Conservation (phyloP, 495 filamentous ascomycete genomes). For the Hypoxylon perforatum region DNA sequence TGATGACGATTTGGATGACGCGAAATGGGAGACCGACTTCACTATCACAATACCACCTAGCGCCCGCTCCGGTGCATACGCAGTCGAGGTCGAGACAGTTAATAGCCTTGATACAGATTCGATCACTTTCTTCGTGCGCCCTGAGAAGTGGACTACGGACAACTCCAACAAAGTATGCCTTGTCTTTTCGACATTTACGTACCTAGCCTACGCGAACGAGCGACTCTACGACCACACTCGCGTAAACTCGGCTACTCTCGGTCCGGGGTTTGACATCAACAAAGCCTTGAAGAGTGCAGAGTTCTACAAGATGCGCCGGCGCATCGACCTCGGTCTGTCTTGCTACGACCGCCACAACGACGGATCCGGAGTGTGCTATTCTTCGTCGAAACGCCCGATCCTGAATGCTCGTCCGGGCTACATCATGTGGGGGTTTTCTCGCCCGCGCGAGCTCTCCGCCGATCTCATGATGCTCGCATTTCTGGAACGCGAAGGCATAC, state of each 20-base stretch:
- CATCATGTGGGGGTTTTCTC: slow-evolving; percentile 42
- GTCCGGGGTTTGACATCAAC: background rate
- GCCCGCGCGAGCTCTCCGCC: slow-evolving; percentile 47
- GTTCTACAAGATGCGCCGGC: slow-evolving; percentile 5
- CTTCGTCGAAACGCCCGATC: slow-evolving; percentile 33
- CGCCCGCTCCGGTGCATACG: background rate
- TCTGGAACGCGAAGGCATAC: slow-evolving; percentile 38
- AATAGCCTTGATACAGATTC: background rate
- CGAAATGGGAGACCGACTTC: background rate
- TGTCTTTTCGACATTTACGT: slow-evolving; percentile 3
- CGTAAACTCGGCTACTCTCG: background rate
- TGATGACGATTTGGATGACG: slow-evolving; percentile 1
- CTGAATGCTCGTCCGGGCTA: slow-evolving; percentile 47
- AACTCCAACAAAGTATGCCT: slow-evolving; percentile 6
- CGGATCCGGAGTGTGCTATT: background rate
- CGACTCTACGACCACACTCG: background rate
- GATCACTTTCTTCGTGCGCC: slow-evolving; percentile 2
- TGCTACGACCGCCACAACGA: slow-evolving; percentile 7
- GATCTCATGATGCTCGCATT: slow-evolving; percentile 46
- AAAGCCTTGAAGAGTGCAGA: background rate
- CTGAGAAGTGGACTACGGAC: background rate
- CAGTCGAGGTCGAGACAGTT: background rate
- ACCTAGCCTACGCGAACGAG: slow-evolving; percentile 1
- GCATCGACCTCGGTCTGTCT: slow-evolving; percentile 1
- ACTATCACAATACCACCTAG: background rate